These are phyloP conservation scores for Psophocarpus tetragonolobus DNA, from an alignment of 306 rosid genomes.

Conservation along the genomic window DNA sequence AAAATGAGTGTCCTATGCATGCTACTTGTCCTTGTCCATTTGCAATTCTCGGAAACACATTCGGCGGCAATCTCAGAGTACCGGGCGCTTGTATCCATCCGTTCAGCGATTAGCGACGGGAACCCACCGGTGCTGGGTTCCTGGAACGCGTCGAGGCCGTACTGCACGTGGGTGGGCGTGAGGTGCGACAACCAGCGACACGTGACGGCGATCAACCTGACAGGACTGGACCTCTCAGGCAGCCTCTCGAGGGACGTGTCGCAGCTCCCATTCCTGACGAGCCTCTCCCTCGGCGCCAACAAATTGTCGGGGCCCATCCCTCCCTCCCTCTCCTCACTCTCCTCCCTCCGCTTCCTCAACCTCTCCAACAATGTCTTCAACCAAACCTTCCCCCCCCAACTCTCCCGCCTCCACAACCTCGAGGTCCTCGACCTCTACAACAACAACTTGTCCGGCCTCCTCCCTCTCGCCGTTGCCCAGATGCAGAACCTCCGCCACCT, in stretches of 20 bases:
- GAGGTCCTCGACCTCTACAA: constrained; percentile 76
- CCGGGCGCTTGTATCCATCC: constrained; percentile 73
- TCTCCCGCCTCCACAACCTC: constrained; percentile 57
- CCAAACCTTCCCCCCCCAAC: constrained; percentile 60
- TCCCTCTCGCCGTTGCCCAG: constrained; percentile 59
- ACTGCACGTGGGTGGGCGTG: constrained; percentile 73
- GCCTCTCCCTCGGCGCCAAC: constrained; percentile 58
- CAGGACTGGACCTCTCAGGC: constrained; percentile 62
- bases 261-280: constrained; percentile 59
- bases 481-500: constrained; percentile 69
- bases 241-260: constrained; percentile 53
- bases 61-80: constrained; percentile 48
- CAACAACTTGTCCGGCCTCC: constrained; percentile 75
- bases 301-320: constrained; percentile 70
- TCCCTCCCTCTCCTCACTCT: constrained; percentile 52
- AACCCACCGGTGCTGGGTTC: constrained; percentile 57
- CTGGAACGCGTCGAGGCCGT: constrained; percentile 61
- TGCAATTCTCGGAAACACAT: constrained; percentile 28
- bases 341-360: constrained; percentile 63
- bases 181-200: constrained; percentile 70
- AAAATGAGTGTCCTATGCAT: constrained; percentile 54
- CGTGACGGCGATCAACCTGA: constrained; percentile 65
- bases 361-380: constrained; percentile 82
- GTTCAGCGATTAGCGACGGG: constrained; percentile 50
- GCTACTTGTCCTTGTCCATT: constrained; percentile 34